These are phyloP conservation scores for Micromonas commoda DNA, from an alignment of 139 green algal species.

Conservation along the genomic window DNA sequence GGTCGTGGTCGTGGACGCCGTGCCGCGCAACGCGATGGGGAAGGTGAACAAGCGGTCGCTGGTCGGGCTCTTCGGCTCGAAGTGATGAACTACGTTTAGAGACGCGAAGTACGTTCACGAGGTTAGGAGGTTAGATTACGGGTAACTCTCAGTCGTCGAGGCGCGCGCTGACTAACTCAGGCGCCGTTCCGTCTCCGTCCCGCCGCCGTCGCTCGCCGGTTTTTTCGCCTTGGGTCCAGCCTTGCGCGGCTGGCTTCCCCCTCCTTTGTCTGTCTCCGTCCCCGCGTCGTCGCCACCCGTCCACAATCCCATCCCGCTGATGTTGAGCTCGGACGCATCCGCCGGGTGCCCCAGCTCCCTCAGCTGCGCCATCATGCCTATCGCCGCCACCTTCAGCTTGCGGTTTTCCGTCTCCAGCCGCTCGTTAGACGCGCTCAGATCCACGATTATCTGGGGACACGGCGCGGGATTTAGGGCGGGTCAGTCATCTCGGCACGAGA, in stretches of 20 bases:
- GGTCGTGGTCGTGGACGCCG: slow-evolving; percentile 45
- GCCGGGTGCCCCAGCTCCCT: background rate
- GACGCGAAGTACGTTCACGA: too few relatives aligned
- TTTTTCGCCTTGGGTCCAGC: too few relatives aligned
- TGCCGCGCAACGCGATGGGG: slow-evolving; percentile 92
- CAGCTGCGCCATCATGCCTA: background rate
- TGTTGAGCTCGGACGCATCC: background rate
- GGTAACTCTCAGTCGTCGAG: too few relatives aligned
- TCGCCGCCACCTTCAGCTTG: background rate
- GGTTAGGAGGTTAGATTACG: too few relatives aligned
- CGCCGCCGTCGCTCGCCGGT: too few relatives aligned
- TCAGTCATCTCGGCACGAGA: background rate
- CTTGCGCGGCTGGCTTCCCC: background rate
- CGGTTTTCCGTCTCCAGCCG: slow-evolving; percentile 3
- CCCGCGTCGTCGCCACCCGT: background rate
- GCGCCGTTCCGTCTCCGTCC: too few relatives aligned
- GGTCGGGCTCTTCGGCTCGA: slow-evolving; percentile 22
- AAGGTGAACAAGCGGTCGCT: slow-evolving; percentile 91
- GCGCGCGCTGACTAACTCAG: too few relatives aligned
- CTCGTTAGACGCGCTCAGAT: background rate
- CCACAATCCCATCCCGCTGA: background rate
- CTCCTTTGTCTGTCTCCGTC: background rate
- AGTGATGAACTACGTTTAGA: too few relatives aligned
- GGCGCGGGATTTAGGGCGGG: background rate
- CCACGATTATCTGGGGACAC: background rate